Percentiles rank a stretch among this genome's conserved stretches.
phyloP scores from a whole-genome alignment of 805 yeast species.

The Pichia cabralensis region DNA sequence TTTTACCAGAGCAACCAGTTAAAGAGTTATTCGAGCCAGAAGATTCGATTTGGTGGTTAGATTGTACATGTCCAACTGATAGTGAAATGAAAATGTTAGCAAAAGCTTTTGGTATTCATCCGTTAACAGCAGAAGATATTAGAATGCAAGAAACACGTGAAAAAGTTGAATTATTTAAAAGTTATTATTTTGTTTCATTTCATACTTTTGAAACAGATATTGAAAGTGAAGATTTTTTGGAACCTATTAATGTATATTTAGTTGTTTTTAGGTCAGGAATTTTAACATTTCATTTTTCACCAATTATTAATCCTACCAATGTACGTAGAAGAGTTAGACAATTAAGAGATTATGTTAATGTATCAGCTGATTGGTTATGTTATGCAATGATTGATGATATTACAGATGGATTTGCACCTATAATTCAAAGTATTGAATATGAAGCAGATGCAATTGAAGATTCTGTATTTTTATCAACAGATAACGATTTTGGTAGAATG shows the following conservation, averaged over 20 bases:
- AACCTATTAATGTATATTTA: conserved; percentile 67
- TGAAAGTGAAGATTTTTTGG: conserved; percentile 75
- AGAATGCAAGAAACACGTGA: conserved; percentile 95
- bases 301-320: conserved; percentile 59
- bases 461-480: conserved; percentile 73
- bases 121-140: conserved; percentile 95
- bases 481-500: conserved; percentile 67
- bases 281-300: conserved; percentile 60
- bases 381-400: conserved; percentile 77
- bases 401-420: conserved; percentile 79
- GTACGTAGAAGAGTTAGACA: conserved; percentile 79
- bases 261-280: conserved; percentile 64
- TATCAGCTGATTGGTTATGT: conserved; percentile 74
- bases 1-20: conserved; percentile 54
- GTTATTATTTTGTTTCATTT: conserved; percentile 91
- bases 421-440: conserved; percentile 63
- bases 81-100: conserved; percentile 87
- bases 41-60: conserved; percentile 91
- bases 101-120: conserved; percentile 94
- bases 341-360: conserved; percentile 66
- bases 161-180: conserved; percentile 85
- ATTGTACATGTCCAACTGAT: conserved; percentile 89
- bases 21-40: conserved; percentile 61
- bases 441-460: conserved; percentile 81
- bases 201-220: conserved; percentile 87